Evolutionary conservation across 192 early-diverging fungal genomes (phyloP).

Genomic region (Spinellus fusiger): DNA sequence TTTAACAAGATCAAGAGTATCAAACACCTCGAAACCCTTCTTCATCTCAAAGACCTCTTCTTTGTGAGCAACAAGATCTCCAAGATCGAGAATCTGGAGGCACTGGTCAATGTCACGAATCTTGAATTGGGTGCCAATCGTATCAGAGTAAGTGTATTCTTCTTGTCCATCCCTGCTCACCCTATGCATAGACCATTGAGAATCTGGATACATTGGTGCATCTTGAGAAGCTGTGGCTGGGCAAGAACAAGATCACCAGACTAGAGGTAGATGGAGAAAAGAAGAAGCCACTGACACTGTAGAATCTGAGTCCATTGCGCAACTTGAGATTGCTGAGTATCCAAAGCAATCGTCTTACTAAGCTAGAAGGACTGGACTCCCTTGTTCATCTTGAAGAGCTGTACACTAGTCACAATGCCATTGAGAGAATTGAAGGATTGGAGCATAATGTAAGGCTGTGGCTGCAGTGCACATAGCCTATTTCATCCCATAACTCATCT

Average conservation of each 20-base stretch:
- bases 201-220: constrained; percentile 74
- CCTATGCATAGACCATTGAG: constrained; percentile 57
- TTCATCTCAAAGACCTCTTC: constrained; percentile 68
- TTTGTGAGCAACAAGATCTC: constrained; percentile 94
- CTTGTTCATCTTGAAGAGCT: constrained; percentile 77
- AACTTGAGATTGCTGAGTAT: constrained; percentile 68
- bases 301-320: constrained; percentile 57
- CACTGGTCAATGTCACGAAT: constrained; percentile 63
- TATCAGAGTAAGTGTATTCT: constrained; percentile 57
- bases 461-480: background rate
- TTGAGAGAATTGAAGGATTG: constrained; percentile 70
- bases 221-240: constrained; percentile 89
- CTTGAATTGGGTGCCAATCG: constrained; percentile 95
- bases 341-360: constrained; percentile 83
- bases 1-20: constrained; percentile 93
- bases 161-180: background rate
- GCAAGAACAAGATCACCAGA: constrained; percentile 93
- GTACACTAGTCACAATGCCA: constrained; percentile 90
- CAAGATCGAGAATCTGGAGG: constrained; percentile 67
- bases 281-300: background rate
- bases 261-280: constrained; percentile 49
- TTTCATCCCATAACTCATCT: background rate
- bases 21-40: constrained; percentile 56
- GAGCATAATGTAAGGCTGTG: constrained; percentile 57
- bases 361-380: constrained; percentile 68